These are phyloP conservation scores for Peziza echinospora DNA, from an alignment of 495 filamentous ascomycete species.

Conservation along the genomic window DNA sequence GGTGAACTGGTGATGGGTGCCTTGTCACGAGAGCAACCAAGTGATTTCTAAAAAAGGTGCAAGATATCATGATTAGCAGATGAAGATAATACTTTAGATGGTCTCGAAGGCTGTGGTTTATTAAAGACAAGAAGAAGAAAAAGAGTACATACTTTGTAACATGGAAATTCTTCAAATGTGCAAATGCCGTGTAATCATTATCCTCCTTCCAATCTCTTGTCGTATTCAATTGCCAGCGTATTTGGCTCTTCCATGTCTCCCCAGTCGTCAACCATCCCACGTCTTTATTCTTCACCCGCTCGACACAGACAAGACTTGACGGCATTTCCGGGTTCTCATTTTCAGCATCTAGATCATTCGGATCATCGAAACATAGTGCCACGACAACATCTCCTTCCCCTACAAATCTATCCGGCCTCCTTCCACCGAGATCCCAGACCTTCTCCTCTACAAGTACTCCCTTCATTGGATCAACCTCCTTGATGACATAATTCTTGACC, in stretches of 20 bases:
- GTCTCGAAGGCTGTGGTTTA: no score
- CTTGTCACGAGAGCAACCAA: constrained; percentile 17
- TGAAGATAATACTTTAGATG: no score
- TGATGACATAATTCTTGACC: constrained; percentile 7
- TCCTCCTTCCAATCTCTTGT: constrained; percentile 12
- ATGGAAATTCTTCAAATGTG: constrained; percentile 19
- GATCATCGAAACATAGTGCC: constrained; percentile 11
- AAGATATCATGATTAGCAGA: no score
- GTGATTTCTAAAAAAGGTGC: constrained; percentile 7
- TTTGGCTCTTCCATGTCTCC: constrained; percentile 6
- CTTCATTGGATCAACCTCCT: constrained; percentile 3
- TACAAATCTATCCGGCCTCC: constrained; percentile 11
- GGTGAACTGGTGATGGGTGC: constrained; percentile 10
- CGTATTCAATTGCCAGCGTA: constrained; percentile 18
- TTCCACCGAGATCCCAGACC: constrained; percentile 12
- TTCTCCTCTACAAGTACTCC: not conserved
- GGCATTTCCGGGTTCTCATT: constrained; percentile 6
- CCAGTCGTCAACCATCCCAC: constrained; percentile 2
- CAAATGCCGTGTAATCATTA: constrained; percentile 11
- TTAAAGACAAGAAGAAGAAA: no score
- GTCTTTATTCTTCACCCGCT: constrained; percentile 3
- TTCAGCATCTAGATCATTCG: not conserved
- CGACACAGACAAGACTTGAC: constrained; percentile 11
- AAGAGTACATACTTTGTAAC: constrained; percentile 10
- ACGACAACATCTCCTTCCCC: constrained; percentile 14